Base-by-base conservation (phyloP, 768 basidiomycete genomes). In the Mycena belliarum region DNA sequence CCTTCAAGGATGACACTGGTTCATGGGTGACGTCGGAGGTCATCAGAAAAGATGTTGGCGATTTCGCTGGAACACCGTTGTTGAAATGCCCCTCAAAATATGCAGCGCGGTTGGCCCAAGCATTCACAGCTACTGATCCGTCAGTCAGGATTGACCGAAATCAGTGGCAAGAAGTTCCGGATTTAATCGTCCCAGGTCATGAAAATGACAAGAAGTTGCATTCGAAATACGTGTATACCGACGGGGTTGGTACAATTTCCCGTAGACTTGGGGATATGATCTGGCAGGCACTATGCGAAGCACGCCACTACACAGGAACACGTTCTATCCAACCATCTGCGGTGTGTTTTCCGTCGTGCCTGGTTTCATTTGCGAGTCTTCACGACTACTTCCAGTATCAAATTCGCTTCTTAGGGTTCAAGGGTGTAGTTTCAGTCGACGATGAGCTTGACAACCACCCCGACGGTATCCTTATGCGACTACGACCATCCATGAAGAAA, bases 181-280 rank as follows among this genome's bases (percentile, higher is more conserved):
- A 93, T 66, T 72, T 91, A 12, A 77, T 76, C 16, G 61, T 56
- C 16, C 46, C 68, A 14, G 70, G 74, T 23, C 64, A 69, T 16
- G 63, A 67, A 43, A 50, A 37, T 20, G 53, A 33, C 43, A 28
- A 23, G 38, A 63, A 46, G 50, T 59, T 24, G n/a, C 57, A 59
- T 15, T 55, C 54, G 16, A 59, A 53, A 24, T 78, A 77, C 58
- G 57, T 78, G 23, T 86, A 85, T 66, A 93, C 91, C 0, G 92
- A 94, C 55, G 92, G 92, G 26, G 83, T 88, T 12, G 92, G 92
- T 2, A 91, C 90, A 0, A 89, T 93, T 47, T 88, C 90, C 1
- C 71, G 73, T 20, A 73, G 74, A 23, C 74, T 93, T 5, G 82
- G 77, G 0, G 68, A 84, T 38, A 72, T 66, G 63, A 88, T 94